These are phyloP conservation scores for Colletotrichum limetticola DNA, from an alignment of 2,329 filamentous ascomycete genomes.

Conservation along the genomic window DNA sequence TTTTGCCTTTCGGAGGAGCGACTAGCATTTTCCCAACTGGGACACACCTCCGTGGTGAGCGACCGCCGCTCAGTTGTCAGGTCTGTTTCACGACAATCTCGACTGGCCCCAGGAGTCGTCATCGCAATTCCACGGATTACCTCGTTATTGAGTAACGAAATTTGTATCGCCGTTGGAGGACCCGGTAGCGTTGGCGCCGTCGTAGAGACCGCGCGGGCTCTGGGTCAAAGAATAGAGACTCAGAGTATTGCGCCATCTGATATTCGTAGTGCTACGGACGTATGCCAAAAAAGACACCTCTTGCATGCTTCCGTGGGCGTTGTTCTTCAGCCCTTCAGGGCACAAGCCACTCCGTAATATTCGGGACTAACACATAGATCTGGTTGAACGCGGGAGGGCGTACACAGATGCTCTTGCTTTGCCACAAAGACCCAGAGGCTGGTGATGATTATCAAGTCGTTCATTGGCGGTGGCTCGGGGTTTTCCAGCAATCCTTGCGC, in stretches of 20 bases:
- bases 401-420: neutral
- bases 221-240: neutral
- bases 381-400: too few species aligned
- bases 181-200: conserved; percentile 10
- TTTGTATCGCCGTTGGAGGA: conserved; percentile 10
- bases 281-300: neutral
- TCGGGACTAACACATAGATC: neutral
- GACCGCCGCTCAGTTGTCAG: conserved; percentile 9
- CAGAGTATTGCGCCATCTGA: neutral
- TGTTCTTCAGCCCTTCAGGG: neutral
- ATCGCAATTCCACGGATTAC: conserved; percentile 9
- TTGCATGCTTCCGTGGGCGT: neutral
- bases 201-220: neutral
- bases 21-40: conserved; percentile 23
- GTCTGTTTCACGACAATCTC: conserved; percentile 29
- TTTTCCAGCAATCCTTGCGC: neutral
- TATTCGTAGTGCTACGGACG: neutral
- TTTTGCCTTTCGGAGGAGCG: conserved; percentile 29
- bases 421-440: neutral
- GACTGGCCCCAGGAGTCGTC: conserved; percentile 7
- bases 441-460: neutral
- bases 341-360: neutral
- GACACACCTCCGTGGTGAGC: conserved; percentile 28
- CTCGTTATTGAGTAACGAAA: neutral
- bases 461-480: neutral